These are phyloP conservation scores for Pulveroboletus sp. DNA, from an alignment of 768 basidiomycete genomes.

Conservation along the genomic window DNA sequence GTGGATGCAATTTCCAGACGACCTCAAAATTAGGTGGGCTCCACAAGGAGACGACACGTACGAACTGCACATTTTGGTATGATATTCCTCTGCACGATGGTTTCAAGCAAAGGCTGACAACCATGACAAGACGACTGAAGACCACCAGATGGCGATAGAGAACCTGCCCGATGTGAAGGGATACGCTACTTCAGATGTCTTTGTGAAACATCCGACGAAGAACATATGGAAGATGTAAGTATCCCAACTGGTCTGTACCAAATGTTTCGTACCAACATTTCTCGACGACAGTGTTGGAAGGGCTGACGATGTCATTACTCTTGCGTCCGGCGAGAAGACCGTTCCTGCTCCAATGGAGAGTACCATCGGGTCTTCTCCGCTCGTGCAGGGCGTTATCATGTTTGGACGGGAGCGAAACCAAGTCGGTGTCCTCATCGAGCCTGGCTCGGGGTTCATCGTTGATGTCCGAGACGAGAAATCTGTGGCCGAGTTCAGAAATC, in stretches of 20 bases:
- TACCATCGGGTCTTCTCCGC: constrained; percentile 19
- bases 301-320: constrained; percentile 35
- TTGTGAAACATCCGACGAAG: constrained; percentile 41
- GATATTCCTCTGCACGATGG: background rate
- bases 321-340: constrained; percentile 17
- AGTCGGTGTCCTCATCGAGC: constrained; percentile 33
- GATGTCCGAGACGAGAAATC: constrained; percentile 22
- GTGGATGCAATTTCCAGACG: constrained; percentile 30
- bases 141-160: constrained; percentile 12
- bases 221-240: constrained; percentile 35
- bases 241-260: background rate
- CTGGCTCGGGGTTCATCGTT: constrained; percentile 8
- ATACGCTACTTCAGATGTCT: constrained; percentile 41
- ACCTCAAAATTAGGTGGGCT: constrained; percentile 24
- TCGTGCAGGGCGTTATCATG: constrained; percentile 27
- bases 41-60: constrained; percentile 33
- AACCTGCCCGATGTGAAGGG: constrained; percentile 38
- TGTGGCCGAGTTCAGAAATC: constrained; percentile 28
- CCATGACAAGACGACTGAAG: background rate
- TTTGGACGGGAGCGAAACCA: constrained; percentile 33
- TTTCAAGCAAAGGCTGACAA: background rate
- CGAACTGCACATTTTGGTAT: constrained; percentile 38
- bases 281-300: constrained; percentile 23
- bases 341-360: constrained; percentile 28
- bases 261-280: background rate